Conservation (phyloP, 495 filamentous ascomycete genomes). For the Geoglossum glabrum region DNA sequence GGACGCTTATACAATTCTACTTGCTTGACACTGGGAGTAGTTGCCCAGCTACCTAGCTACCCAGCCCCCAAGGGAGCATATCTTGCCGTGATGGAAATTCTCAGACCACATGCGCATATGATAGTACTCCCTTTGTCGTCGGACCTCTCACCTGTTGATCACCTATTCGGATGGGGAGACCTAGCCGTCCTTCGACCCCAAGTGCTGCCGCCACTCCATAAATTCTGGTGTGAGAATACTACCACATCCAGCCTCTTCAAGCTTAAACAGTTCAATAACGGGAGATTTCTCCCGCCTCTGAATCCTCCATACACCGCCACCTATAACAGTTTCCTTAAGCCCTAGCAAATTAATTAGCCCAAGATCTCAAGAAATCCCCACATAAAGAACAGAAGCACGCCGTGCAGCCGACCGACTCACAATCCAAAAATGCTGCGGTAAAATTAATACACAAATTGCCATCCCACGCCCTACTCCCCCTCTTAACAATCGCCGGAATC, state of each 20-base stretch:
- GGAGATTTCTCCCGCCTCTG: slow-evolving; percentile 32
- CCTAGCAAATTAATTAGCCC: slow-evolving; percentile 19
- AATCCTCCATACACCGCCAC: slow-evolving; percentile 70
- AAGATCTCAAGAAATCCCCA: neutral
- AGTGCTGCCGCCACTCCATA: slow-evolving; percentile 41
- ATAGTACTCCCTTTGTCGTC: no score
- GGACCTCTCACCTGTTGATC: no score
- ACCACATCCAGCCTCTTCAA: slow-evolving; percentile 54
- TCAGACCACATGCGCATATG: neutral
- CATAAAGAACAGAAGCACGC: neutral
- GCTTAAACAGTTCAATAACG: slow-evolving; percentile 47
- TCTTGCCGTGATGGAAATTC: no score
- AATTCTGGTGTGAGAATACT: slow-evolving; percentile 61
- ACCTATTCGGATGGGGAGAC: no score
- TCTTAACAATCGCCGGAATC: slow-evolving; percentile 55
- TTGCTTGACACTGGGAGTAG: no score
- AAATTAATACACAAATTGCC: slow-evolving; percentile 86
- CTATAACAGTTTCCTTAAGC: slow-evolving; percentile 42
- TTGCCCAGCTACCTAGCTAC: no score
- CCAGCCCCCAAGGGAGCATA: no score
- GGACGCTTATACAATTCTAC: neutral
- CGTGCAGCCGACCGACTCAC: slow-evolving; percentile 30
- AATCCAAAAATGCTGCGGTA: slow-evolving; percentile 52
- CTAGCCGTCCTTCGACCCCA: neutral
- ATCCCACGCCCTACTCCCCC: slow-evolving; percentile 54